Evolutionary conservation across 192 early-diverging fungal species (phyloP), one percentile per base, ranked within the genome.

Genomic region (Rhizoclosmatium globosum): DNA sequence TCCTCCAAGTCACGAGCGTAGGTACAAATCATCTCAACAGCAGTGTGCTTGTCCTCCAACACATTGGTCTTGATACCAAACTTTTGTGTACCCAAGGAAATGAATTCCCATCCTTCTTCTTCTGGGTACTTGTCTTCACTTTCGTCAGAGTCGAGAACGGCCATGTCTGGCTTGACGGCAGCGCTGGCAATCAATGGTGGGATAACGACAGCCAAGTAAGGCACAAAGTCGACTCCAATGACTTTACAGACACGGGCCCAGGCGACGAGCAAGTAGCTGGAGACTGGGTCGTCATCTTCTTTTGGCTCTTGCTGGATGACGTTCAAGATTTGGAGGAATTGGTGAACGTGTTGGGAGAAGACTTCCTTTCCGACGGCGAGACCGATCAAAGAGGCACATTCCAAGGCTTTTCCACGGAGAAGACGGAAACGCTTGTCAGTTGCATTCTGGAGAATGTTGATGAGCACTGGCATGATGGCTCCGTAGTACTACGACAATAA

Each of bases 71-170:
- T 94, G 88, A 99, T 97, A 45, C 95, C 97, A 74, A 99, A 91
- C 80, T 95, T 94, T 85, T 89, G 93, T n/a, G 94, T 96, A 39
- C 94, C 94, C 62, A 97, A 86, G 71, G 87, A 91, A 45, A 96
- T 90, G 88, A 97, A 95, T 87, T 98, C 96, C 98, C 98, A 99
- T 19, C 95, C 97, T 77, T 99, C 97, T 79, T 97, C 97, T 56
- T 94, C 92, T 44, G 94, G 92, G 83, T 96, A 98, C 81, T 95
- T 92, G 68, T 97, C 96, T 11, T 88, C 82, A 82, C 93, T 89
- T 47, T 95, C 95, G 70, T 95, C 95, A 48, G 93, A 81, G 46
- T 95, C 94, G 67, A 99, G 83, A 45, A 96, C 87, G 23, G 94
- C 94, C 85, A 98, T 92, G 74, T 99, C 97, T 4, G 98, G 97